Evolutionary conservation across 2,329 filamentous ascomycete species (phyloP).

Genomic region (Ceratocystis eucalypticola): DNA sequence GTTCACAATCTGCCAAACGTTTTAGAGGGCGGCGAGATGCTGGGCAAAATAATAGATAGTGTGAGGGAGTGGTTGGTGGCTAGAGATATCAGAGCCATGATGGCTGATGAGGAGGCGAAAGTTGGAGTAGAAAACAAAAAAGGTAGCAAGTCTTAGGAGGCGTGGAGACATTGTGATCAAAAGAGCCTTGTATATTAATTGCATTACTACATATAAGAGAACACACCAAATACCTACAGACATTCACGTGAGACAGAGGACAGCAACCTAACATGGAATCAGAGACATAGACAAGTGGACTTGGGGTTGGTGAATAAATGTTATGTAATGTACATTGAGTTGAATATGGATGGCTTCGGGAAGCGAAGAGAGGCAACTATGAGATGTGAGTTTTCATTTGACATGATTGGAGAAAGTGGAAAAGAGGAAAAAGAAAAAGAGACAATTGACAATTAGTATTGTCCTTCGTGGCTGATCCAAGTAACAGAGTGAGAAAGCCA

Average conservation of each 20-base stretch:
- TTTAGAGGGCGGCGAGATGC: conserved; percentile 55
- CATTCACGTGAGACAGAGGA: not conserved
- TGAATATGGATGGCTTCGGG: not conserved
- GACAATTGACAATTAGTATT: conserved; percentile 1
- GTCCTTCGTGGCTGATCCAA: conserved; percentile 4
- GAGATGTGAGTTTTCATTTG: not conserved
- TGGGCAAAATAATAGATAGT: conserved; percentile 66
- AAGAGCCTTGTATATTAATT: conserved; percentile 12
- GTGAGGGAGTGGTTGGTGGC: conserved; percentile 63
- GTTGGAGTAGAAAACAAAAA: conserved; percentile 20
- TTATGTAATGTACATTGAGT: not conserved
- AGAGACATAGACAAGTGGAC: not conserved
- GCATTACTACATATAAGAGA: not conserved
- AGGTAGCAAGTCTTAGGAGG: conserved; percentile 15
- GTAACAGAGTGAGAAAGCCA: not conserved
- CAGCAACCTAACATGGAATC: not conserved
- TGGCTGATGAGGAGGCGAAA: conserved; percentile 45
- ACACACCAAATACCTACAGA: not conserved
- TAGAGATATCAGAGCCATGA: conserved; percentile 57
- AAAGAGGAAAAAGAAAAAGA: not conserved
- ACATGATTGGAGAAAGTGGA: not conserved
- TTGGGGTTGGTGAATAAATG: not conserved
- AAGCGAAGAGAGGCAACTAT: not conserved
- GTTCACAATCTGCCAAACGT: conserved; percentile 69
- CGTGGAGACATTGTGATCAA: not conserved